phyloP scores from a whole-genome alignment of 2,329 filamentous ascomycete genomes.

The Colletotrichum godetiae region DNA sequence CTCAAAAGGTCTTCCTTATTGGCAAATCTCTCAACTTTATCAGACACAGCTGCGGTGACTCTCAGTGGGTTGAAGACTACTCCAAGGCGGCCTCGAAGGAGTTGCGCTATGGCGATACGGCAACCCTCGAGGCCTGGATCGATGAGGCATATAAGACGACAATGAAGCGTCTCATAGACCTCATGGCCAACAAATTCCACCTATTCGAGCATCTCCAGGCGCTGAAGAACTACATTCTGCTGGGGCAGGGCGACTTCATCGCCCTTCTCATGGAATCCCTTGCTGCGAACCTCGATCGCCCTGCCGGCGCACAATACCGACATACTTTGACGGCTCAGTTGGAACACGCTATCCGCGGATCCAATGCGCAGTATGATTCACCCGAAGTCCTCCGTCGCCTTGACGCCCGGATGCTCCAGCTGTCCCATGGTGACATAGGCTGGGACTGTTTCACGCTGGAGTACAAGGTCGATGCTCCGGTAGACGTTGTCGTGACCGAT shows the following conservation, averaged over 20 bases:
- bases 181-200: constrained; percentile 96
- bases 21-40: constrained; percentile 99
- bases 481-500: constrained; percentile 96
- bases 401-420: constrained; percentile 97
- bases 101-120: constrained; percentile 91
- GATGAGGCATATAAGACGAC: constrained; percentile 98
- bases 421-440: constrained; percentile 95
- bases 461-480: constrained; percentile 96
- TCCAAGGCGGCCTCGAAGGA: constrained; percentile 94
- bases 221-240: constrained; percentile 92
- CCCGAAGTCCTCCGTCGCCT: constrained; percentile 90
- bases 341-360: constrained; percentile 96
- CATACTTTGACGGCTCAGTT: constrained; percentile 98
- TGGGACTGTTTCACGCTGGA: constrained; percentile 99
- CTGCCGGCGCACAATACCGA: constrained; percentile 95
- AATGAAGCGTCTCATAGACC: constrained; percentile 91
- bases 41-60: constrained; percentile 92
- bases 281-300: constrained; percentile 90
- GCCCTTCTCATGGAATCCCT: constrained; percentile 97
- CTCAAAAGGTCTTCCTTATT: constrained; percentile 95
- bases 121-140: constrained; percentile 90
- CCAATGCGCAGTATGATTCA: constrained; percentile 95
- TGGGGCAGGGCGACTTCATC: constrained; percentile 97
- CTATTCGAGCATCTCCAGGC: constrained; percentile 92
- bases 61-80: constrained; percentile 94